Evolutionary conservation across 768 basidiomycete species (phyloP).

Genomic region (Russula olivacea): DNA sequence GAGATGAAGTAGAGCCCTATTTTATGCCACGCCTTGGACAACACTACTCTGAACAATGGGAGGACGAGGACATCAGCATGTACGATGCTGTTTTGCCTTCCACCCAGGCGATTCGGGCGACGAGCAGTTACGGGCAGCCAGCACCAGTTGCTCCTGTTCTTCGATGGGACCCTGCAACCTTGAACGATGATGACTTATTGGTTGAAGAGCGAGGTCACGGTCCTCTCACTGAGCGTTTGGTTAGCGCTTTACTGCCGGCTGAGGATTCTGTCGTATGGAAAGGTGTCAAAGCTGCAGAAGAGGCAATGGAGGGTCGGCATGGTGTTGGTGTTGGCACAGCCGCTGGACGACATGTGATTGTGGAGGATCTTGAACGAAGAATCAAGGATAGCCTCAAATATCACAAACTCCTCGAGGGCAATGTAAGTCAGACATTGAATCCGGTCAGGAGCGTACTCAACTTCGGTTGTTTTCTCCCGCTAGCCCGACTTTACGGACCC

Average conservation of each 20-base stretch:
- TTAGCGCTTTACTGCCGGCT: conserved; percentile 66
- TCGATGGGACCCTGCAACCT: conserved; percentile 79
- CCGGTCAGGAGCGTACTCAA: conserved; percentile 23
- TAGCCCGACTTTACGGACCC: conserved; percentile 71
- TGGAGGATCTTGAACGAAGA: conserved; percentile 70
- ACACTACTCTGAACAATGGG: conserved; percentile 91
- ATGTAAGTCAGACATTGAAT: conserved; percentile 46
- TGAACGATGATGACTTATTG: conserved; percentile 62
- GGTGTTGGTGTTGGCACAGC: conserved; percentile 70
- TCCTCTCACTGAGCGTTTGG: conserved; percentile 78
- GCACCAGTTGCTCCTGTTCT: conserved; percentile 48
- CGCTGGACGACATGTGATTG: conserved; percentile 72
- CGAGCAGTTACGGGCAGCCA: conserved; percentile 30
- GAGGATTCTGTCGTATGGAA: conserved; percentile 60
- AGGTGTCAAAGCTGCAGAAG: conserved; percentile 77
- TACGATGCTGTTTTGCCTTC: conserved; percentile 40
- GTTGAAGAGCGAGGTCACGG: conserved; percentile 81
- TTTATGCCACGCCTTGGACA: conserved; percentile 79
- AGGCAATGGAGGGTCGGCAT: conserved; percentile 77
- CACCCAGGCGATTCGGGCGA: conserved; percentile 36
- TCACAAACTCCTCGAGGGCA: conserved; percentile 61
- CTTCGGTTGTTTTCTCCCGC: background rate
- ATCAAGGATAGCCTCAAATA: conserved; percentile 71
- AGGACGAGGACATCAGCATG: conserved; percentile 74
- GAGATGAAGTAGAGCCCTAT: conserved; percentile 86